A percentile compares a stretch with the other conserved stretches of the same genome.
These are phyloP conservation scores for Globisporangium cystogenes DNA, from an alignment of 352 stramenopile species.

Conservation along the genomic window DNA sequence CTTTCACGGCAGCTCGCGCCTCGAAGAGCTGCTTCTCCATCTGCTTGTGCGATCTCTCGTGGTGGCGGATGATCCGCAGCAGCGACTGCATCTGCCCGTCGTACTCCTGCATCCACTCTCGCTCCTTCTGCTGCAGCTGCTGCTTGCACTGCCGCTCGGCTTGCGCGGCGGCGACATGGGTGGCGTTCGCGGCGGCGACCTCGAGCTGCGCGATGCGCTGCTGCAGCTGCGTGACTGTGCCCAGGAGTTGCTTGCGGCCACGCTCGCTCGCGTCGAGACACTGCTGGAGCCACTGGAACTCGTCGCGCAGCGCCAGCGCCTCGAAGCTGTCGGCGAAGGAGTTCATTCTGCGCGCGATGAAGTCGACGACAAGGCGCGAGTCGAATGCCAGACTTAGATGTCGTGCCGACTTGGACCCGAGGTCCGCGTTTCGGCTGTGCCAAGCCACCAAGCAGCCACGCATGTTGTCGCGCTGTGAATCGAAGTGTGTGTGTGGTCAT, in stretches of 20 bases:
- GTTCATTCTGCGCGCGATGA: constrained; percentile 9
- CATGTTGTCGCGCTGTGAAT: no score
- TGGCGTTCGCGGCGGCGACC: constrained; percentile 5
- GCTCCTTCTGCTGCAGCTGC: constrained; percentile 16
- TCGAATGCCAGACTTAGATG: no score
- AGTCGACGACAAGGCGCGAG: no score
- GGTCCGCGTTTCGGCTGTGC: no score
- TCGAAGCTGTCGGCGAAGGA: constrained; percentile 8
- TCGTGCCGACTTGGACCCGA: no score
- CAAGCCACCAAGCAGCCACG: no score
- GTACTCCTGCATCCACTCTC: constrained; percentile 35
- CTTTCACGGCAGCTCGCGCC: constrained; percentile 1
- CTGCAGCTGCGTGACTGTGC: constrained; percentile 11
- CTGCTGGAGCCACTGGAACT: constrained; percentile 33
- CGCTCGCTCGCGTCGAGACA: constrained; percentile 22
- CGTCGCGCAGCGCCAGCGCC: constrained; percentile 17
- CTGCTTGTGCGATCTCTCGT: constrained; percentile 20
- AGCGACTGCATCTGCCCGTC: constrained; percentile 36
- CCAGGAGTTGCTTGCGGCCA: constrained; percentile 12
- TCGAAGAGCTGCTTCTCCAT: constrained; percentile 16
- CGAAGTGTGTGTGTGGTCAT: no score
- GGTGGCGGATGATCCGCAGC: constrained; percentile 38
- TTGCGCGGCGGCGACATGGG: not conserved
- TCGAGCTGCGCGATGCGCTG: constrained; percentile 17
- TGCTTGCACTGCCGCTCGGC: constrained; percentile 4